Evolutionary conservation across 805 yeast genomes (phyloP), one percentile per base, ranked within the genome.

Genomic region (Schwanniomyces yamadae): DNA sequence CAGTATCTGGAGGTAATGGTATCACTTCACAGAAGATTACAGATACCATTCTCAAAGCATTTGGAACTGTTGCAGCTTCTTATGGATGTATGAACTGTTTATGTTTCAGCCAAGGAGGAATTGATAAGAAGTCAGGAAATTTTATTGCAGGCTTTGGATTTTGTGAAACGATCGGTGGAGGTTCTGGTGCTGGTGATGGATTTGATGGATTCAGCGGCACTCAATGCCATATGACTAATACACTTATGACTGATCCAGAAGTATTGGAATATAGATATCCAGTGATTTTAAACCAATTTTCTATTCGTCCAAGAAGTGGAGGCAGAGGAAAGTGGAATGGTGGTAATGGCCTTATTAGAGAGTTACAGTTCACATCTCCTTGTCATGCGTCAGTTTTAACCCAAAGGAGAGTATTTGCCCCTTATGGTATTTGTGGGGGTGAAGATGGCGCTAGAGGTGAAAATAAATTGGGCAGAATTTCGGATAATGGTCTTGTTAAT

Each of bases 141-240:
- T 21, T 46, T 23, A 35, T 46, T 16, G 44, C 41, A 30, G 52
- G 52, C 9, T 48, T 38, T 33, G 53, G 53, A 37, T 24, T 40
- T 14, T 42, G 46, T 17, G 50, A 48, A 37, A 46, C 50, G n/a
- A 35, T 48, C 28, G 53, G 50, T 12, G 48, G 42, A 32, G 53
- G 53, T 11, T 42, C 38, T 32, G 40, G 50, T 46, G 53, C 53
- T 28, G 50, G 53, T 31, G 11, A 10, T 12, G 54, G 54, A 5
- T 49, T 45, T 34, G 23, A 51, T 39, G 56, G 56, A 1, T 49
- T 41, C 22, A 33, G 42, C 29, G 76, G 77, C 45, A 60, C 42
- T 50, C 75, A 72, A 48, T 63, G 50, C 47, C 73, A 39, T 83
- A 86, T 50, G 53, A 52, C 53, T 70, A 53, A 50, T 31, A 50